phyloP scores from a whole-genome alignment of 345 rosid species.

The Eucalyptus tenuipes region DNA sequence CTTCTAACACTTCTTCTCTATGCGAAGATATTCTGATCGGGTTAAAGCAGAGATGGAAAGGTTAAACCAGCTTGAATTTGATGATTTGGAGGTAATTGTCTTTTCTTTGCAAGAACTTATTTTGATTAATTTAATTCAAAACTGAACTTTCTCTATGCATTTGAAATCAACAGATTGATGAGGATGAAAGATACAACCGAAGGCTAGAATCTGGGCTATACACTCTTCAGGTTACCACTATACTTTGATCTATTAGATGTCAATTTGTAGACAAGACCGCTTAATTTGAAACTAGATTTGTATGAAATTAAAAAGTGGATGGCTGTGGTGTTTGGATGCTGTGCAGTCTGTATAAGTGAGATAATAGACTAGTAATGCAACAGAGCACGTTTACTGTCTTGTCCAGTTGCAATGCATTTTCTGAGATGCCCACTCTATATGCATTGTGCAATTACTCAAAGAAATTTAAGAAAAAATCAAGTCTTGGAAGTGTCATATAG shows the following conservation, averaged over 20 bases:
- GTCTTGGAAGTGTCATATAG: neutral
- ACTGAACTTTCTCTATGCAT: neutral
- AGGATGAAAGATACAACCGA: conserved; percentile 74
- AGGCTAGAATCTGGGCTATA: conserved; percentile 90
- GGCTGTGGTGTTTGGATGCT: neutral
- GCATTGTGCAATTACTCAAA: neutral
- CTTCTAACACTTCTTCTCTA: neutral
- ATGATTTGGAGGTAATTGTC: conserved; percentile 71
- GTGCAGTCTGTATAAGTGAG: neutral
- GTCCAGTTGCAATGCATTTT: neutral
- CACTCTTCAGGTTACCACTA: conserved; percentile 73
- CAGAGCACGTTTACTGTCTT: neutral
- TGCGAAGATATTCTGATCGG: conserved; percentile 60
- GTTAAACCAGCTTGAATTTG: conserved; percentile 60
- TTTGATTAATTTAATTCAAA: neutral
- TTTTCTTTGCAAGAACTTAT: neutral
- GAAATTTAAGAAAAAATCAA: neutral
- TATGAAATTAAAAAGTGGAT: neutral
- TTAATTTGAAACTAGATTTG: neutral
- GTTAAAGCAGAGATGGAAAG: conserved; percentile 70
- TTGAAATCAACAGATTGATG: conserved; percentile 56
- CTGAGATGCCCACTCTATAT: neutral
- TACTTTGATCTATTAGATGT: neutral
- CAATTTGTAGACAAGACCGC: neutral
- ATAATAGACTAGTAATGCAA: neutral